phyloP scores from a whole-genome alignment of 352 stramenopile genomes.

The Phytophthora sp. region DNA sequence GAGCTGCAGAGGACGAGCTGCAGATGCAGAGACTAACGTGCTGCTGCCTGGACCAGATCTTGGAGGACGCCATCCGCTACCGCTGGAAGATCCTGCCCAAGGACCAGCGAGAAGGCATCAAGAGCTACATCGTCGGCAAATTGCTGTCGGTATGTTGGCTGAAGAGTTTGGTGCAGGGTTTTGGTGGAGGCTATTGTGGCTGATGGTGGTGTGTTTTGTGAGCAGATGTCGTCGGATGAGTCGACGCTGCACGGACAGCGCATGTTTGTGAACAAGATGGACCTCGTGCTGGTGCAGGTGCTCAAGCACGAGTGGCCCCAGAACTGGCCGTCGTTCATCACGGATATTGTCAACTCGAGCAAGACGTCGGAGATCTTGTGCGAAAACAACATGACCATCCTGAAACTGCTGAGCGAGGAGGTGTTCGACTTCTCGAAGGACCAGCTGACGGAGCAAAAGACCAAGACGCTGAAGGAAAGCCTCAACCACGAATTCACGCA shows the following conservation, averaged over 20 bases:
- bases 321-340: conserved; percentile 99
- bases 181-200: background rate
- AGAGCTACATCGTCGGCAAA: conserved; percentile 98
- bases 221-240: conserved; percentile 91
- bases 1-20: background rate
- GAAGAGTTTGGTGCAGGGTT: too few relatives aligned
- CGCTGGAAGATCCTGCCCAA: conserved; percentile 97
- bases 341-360: conserved; percentile 94
- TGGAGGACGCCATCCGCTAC: conserved; percentile 98
- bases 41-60: conserved; percentile 92
- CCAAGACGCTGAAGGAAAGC: conserved; percentile 97
- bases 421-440: conserved; percentile 99
- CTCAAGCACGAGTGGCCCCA: conserved; percentile 99
- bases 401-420: conserved; percentile 99
- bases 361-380: conserved; percentile 97
- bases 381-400: conserved; percentile 99
- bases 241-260: conserved; percentile 86
- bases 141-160: conserved; percentile 89
- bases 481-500: conserved; percentile 98
- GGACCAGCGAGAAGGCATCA: conserved; percentile 98
- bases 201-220: background rate
- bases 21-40: background rate
- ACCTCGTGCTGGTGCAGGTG: conserved; percentile 97
- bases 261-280: conserved; percentile 96
- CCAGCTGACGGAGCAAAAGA: conserved; percentile 98